These are phyloP conservation scores for Clausena lansium DNA, from an alignment of 345 rosid species.

Conservation along the genomic window DNA sequence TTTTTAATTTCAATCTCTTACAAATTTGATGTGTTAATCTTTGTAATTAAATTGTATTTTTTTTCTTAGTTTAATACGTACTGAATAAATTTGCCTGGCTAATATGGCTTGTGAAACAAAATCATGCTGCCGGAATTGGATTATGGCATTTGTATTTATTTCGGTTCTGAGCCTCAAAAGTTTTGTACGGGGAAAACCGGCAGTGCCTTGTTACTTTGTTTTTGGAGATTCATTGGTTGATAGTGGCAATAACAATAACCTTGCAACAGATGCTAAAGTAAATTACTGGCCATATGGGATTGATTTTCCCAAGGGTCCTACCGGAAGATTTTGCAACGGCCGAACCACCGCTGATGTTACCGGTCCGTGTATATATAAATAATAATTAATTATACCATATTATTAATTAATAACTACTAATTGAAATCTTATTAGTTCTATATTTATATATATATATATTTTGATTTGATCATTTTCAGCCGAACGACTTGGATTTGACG, in stretches of 20 bases:
- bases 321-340: conserved; percentile 25
- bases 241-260: conserved; percentile 21
- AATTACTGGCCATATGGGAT: conserved; percentile 20
- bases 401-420: no score
- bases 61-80: background rate
- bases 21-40: background rate
- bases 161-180: background rate
- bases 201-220: conserved; percentile 26
- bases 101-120: background rate
- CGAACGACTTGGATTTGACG: conserved; percentile 28
- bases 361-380: no score
- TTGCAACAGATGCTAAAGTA: conserved; percentile 1
- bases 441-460: no score
- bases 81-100: background rate
- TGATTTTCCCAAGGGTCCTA: conserved; percentile 19
- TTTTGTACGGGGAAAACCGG: background rate
- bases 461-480: conserved; percentile 19
- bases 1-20: background rate
- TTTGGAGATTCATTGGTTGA: conserved; percentile 29
- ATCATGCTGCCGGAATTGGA: background rate
- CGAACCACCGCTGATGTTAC: conserved; percentile 7
- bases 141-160: background rate
- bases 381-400: no score
- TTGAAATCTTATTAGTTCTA: no score
- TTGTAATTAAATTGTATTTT: background rate